These are phyloP conservation scores for Penicillium flavigenum DNA, from an alignment of 495 filamentous ascomycete species.

Conservation along the genomic window DNA sequence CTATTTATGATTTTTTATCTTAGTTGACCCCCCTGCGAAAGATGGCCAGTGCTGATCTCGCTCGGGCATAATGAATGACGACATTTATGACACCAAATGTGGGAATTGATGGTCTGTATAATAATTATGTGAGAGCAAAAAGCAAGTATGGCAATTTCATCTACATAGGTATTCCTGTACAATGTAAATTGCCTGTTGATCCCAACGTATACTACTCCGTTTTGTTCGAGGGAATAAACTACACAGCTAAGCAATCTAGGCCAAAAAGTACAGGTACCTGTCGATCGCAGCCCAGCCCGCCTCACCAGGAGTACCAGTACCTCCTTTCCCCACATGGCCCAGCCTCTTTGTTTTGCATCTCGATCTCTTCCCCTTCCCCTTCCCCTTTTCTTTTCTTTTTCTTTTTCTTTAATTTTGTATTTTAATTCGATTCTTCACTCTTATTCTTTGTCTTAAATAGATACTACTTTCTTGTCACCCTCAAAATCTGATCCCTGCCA, in stretches of 20 bases:
- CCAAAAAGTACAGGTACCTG: slow-evolving; percentile 9
- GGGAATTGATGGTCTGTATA: slow-evolving; percentile 15
- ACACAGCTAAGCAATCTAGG: not conserved
- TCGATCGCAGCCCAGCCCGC: slow-evolving; percentile 7
- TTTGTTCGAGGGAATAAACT: not conserved
- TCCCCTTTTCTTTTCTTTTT: slow-evolving; percentile 9
- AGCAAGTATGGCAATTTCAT: not conserved
- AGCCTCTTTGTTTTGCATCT: slow-evolving; percentile 28
- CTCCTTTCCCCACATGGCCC: slow-evolving; percentile 24
- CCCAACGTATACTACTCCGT: no score
- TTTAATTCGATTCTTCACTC: not conserved
- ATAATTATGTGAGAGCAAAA: slow-evolving; percentile 3
- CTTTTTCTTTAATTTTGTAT: not conserved
- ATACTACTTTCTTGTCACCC: not conserved
- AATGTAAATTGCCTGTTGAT: no score
- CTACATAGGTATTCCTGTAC: not conserved
- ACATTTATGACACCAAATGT: slow-evolving; percentile 17
- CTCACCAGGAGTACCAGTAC: slow-evolving; percentile 7
- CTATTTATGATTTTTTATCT: not conserved
- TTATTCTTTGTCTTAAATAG: not conserved
- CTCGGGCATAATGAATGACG: slow-evolving; percentile 23
- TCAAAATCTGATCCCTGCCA: not conserved
- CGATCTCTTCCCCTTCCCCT: slow-evolving; percentile 1
- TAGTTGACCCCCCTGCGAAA: not conserved
- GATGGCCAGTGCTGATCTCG: not conserved